phyloP scores from a whole-genome alignment of 2,329 filamentous ascomycete species.

The Alternaria metachromatica region DNA sequence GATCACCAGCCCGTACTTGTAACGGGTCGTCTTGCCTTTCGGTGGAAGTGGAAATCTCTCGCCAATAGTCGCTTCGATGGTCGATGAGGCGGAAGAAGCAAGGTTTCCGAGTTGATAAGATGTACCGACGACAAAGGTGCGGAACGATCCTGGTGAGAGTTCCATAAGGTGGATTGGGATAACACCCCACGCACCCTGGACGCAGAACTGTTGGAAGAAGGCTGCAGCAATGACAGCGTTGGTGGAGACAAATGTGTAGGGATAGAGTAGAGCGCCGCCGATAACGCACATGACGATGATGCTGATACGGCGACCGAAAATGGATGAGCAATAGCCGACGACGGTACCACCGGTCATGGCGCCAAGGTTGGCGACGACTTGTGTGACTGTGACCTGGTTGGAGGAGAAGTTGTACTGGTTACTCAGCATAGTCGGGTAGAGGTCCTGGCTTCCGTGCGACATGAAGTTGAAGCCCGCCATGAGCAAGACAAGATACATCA shows the following conservation, averaged over 20 bases:
- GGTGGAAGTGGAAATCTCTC: conserved; percentile 74
- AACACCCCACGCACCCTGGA: conserved; percentile 54
- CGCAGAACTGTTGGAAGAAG: conserved; percentile 73
- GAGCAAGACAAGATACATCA: conserved; percentile 81
- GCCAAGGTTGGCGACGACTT: conserved; percentile 59
- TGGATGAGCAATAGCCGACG: conserved; percentile 55
- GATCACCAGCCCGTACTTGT: conserved; percentile 79
- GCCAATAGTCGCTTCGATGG: conserved; percentile 77
- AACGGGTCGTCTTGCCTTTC: conserved; percentile 44
- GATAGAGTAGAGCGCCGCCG: conserved; percentile 81
- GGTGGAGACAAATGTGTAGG: conserved; percentile 74
- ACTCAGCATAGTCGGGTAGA: conserved; percentile 66
- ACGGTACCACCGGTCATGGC: conserved; percentile 56
- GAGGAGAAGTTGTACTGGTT: conserved; percentile 64
- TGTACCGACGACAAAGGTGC: conserved; percentile 77
- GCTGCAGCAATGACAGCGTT: conserved; percentile 75
- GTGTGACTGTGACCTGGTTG: conserved; percentile 56
- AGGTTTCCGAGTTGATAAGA: conserved; percentile 81
- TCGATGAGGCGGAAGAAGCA: conserved; percentile 71
- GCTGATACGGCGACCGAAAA: conserved; percentile 56
- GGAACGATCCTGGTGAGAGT: conserved; percentile 72
- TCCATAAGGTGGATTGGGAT: conserved; percentile 77
- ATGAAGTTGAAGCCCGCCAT: conserved; percentile 96
- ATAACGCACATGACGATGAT: conserved; percentile 60
- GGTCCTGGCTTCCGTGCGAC: conserved; percentile 76